Evolutionary conservation across 306 rosid genomes (phyloP), one percentile per base, ranked within the genome.

Genomic region (Fagus sylvatica): DNA sequence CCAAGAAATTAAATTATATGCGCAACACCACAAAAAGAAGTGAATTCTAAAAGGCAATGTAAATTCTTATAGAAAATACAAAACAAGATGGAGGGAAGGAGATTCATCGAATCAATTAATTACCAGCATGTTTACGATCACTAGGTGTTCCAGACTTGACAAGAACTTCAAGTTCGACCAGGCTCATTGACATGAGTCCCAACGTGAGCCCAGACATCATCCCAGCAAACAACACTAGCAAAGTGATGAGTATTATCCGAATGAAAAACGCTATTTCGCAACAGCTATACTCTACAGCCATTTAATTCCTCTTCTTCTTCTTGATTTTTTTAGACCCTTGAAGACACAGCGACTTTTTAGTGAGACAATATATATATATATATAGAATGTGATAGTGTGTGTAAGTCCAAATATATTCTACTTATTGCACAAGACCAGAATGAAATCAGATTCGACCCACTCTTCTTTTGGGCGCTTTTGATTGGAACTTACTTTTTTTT

Each of bases 151-250:
- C 99, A 41, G 99, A 89, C 85, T 81, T 93, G 43, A 95, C 91
- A 36, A 95, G 90, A 39, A 95, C 99, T 77, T 95, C 99, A 68
- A 95, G 99, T 84, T 95, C 99, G 83, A 95, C 99, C 28, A 93
- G 88, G 43, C 99, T 93, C 85, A 93, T 74, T 36, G 98, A 95
- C 98, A 95, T 93, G 85, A 95, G 99, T 8, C 99, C 99, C 76
- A 95, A 79, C 48, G 99, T 93, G 65, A 93, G 98, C 6, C 99
- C 99, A 28, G 99, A 95, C 99, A 95, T 91, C 80, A 88, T 16
- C 41, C 99, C 99, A 59, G 98, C 99, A 54, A 95, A 93, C 22
- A 87, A 0, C 64, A 93, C 99, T 74, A 95, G 83, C 17, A 93
- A 4, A 65, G 72, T 76, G 59, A 91, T 78, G 37, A 86, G 33